These are phyloP conservation scores for Verticillium isaacii DNA, from an alignment of 2,329 filamentous ascomycete species.

Conservation along the genomic window DNA sequence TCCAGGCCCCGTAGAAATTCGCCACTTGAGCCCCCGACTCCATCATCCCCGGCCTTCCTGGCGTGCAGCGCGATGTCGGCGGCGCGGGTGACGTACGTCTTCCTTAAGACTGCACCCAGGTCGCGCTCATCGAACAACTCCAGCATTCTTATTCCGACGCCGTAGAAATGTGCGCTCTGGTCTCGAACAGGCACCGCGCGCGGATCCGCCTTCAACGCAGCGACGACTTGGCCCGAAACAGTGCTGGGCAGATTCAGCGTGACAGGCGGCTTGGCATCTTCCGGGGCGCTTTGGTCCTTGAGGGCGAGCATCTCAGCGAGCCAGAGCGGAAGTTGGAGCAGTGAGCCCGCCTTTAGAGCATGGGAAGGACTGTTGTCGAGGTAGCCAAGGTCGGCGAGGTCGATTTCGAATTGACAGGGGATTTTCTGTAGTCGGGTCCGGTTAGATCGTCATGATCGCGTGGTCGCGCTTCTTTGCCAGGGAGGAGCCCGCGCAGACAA, in stretches of 20 bases:
- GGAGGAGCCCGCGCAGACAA: constrained; percentile 25
- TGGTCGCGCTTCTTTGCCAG: not conserved
- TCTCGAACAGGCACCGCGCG: constrained; percentile 79
- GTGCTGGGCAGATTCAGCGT: constrained; percentile 77
- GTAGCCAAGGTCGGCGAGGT: constrained; percentile 81
- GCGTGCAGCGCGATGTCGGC: constrained; percentile 84
- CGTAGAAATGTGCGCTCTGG: constrained; percentile 84
- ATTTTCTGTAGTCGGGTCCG: constrained; percentile 63
- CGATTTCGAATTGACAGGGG: constrained; percentile 89
- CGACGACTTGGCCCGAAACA: constrained; percentile 74
- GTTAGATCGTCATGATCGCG: not conserved
- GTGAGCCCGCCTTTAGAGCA: constrained; percentile 74
- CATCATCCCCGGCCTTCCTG: constrained; percentile 71
- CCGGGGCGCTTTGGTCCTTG: constrained; percentile 37
- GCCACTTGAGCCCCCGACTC: constrained; percentile 56
- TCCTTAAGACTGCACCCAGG: constrained; percentile 68
- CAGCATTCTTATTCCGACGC: constrained; percentile 76
- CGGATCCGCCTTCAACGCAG: constrained; percentile 87
- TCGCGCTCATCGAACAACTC: constrained; percentile 81
- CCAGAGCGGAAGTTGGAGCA: constrained; percentile 84
- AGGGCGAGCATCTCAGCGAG: constrained; percentile 89
- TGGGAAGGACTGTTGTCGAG: constrained; percentile 73
- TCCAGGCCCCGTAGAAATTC: constrained; percentile 88
- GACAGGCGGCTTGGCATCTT: constrained; percentile 55
- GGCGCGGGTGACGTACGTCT: constrained; percentile 78